Base-by-base conservation (phyloP, 2,329 filamentous ascomycete genomes). In the Monosporascus sp. region DNA sequence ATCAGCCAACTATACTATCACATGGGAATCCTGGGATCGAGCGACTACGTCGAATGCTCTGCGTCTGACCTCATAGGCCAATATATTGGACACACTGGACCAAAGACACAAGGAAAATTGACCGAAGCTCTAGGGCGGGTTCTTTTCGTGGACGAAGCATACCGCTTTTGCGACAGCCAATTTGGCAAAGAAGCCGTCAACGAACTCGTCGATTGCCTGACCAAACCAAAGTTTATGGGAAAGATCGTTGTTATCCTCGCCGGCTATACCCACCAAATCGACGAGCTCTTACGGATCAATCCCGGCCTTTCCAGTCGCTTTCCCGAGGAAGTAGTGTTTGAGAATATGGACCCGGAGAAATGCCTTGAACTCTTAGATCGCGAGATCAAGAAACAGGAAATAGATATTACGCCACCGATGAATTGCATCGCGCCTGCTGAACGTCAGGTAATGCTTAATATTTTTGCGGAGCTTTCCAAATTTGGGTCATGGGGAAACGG, bases 1-100 rank as follows among this genome's bases (percentile, higher is more conserved):
- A 88, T 92, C 78, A 88, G 88, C 3, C 80, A 89, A 56, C 74
- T 92, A 0, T 92, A 82, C 62, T 91, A 89, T 62, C 84, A 91
- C 59, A 81, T 91, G 76, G 87, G 87, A 0, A 80, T 91, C 37
- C 70, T 92, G 0, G 70, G 80, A 0, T 74, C 73, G 0, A 77
- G 75, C 0, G 79, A 85, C 26, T 84, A 91, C 0, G 65, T 84
- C 0, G 85, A 90, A 51, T 81, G 77, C 46, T 91, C 88, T 0
- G 84, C 85, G 0, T 82, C 83, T 0, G 86, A 91, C 37, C 65
- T 92, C 0, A 75, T 92, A 1, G 88, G 82, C 0, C 73, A 87
- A 55, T 91, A 83, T 19, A 57, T 85, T 0, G 83, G 82, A 0
- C 80, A 85, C 0, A 86, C 82, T 0, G 81, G 80, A 0, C 81